Evolutionary conservation across 2,329 filamentous ascomycete genomes (phyloP).

Genomic region (Hymenoscyphus occultus): DNA sequence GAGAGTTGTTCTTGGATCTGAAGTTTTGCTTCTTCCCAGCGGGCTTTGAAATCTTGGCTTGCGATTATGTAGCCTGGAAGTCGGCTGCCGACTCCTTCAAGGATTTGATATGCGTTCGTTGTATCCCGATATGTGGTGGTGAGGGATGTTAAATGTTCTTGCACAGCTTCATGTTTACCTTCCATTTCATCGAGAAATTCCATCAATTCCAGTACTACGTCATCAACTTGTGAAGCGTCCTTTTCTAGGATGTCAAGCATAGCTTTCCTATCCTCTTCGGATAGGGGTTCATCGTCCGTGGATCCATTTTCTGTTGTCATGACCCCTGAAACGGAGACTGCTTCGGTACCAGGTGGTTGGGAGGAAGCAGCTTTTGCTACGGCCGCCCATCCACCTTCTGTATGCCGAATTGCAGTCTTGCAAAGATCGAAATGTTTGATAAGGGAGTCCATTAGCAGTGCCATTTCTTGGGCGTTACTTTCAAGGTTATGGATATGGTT

Average conservation of each 20-base stretch:
- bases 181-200: constrained; percentile 78
- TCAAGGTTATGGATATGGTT: constrained; percentile 43
- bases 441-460: constrained; percentile 73
- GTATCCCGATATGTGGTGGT: constrained; percentile 55
- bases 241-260: constrained; percentile 78
- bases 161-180: constrained; percentile 60
- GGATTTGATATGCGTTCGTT: constrained; percentile 58
- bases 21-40: constrained; percentile 73
- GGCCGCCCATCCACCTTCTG: constrained; percentile 74
- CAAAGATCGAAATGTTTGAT: constrained; percentile 91
- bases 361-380: constrained; percentile 66
- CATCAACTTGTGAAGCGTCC: constrained; percentile 66
- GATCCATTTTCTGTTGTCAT: constrained; percentile 55
- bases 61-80: constrained; percentile 64
- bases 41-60: constrained; percentile 58
- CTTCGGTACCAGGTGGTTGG: constrained; percentile 46
- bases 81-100: constrained; percentile 66
- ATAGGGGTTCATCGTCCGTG: constrained; percentile 61
- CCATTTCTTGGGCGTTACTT: constrained; percentile 74
- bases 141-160: constrained; percentile 58
- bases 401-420: constrained; percentile 85
- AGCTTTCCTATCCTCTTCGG: constrained; percentile 71
- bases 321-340: constrained; percentile 63
- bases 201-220: constrained; percentile 67
- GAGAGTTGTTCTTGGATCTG: constrained; percentile 65